Percentiles rank a stretch among this genome's conserved stretches.
These are phyloP conservation scores for Quercus berberidifolia DNA, from an alignment of 306 rosid species.

Conservation along the genomic window DNA sequence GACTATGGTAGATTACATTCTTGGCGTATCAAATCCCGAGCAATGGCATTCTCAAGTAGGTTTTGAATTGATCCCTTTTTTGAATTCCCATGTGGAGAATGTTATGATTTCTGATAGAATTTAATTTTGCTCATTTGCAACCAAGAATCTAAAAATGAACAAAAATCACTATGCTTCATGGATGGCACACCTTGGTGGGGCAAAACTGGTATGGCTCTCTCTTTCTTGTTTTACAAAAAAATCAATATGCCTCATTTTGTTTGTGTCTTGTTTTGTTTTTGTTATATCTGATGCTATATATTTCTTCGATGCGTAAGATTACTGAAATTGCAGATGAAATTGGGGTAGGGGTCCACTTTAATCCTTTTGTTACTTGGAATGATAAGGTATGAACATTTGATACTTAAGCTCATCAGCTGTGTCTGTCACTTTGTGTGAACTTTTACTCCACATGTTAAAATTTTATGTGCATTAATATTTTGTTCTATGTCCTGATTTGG, in stretches of 20 bases:
- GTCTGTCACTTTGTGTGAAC: not conserved
- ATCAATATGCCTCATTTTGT: not conserved
- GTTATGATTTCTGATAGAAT: not conserved
- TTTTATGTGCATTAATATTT: not conserved
- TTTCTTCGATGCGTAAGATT: constrained; percentile 46
- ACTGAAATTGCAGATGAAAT: constrained; percentile 69
- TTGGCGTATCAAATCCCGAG: constrained; percentile 47
- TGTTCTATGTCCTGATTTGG: not conserved
- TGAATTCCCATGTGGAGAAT: not conserved
- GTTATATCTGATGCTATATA: constrained; percentile 16
- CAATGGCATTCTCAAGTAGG: constrained; percentile 72
- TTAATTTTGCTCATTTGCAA: constrained; percentile 3
- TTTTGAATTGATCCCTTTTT: constrained; percentile 8
- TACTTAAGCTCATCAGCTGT: not conserved
- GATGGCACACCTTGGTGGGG: constrained; percentile 80
- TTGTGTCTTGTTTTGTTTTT: constrained; percentile 1
- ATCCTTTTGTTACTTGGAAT: constrained; percentile 80
- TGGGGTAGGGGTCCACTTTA: constrained; percentile 95
- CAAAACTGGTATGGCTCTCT: constrained; percentile 57
- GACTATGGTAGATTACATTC: constrained; percentile 43
- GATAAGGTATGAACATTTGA: constrained; percentile 55
- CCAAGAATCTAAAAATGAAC: constrained; percentile 76
- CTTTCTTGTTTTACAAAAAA: not conserved
- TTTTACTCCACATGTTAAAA: not conserved
- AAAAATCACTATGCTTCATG: constrained; percentile 83